Base-by-base conservation (phyloP, 768 basidiomycete genomes). In the Sporobolomyces phaffii region DNA sequence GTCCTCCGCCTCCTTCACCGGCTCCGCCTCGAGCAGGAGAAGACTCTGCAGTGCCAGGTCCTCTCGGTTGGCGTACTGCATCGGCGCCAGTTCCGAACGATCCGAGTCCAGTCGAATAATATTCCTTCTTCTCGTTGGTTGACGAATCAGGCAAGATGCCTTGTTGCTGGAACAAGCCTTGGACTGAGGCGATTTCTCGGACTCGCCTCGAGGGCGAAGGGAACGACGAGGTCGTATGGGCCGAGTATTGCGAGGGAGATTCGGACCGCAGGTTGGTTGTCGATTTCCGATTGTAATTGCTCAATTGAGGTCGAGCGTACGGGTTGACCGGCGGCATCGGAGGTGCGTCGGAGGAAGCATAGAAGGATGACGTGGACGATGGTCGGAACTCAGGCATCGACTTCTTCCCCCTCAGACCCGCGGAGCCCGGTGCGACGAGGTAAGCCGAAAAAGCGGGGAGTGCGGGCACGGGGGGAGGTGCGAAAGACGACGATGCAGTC, bases 301-400 rank as follows among this genome's bases (percentile, higher is more conserved):
- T 53, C 34, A 38, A 11, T 13, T 13, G 52, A 15, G 52, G 22
- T 2, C 34, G 52, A n/a, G 33, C 22, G n/a, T n/a, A 38, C 13
- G 34, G 4, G 34, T 10, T 24, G 20, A 31, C 22, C 14, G 33
- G 10, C 22, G 52, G 52, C 52, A 53, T 53, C 33, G 52, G 43
- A 18, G 41, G 41, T 10, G 56, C 56, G 10, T 44, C 56, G 18
- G 28, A 3, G 6, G 56, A 26, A 43, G 45, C 24, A 28, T 26
- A 48, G 24, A 26, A 53, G 34, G 36, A 28, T n/a, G 43, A 47
- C 26, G 44, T n/a, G n/a, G 22, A 31, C n/a, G 50, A 41, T 43
- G 56, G 43, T 50, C 78, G 70, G 85, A 97, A 86, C 78, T 97
- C 91, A 4, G 96, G 96, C 96, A 98, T 98, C 28, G 91, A 94